Evolutionary conservation across 1,139 yeast genomes (phyloP).

Genomic region (Protomyces pachydermus): DNA sequence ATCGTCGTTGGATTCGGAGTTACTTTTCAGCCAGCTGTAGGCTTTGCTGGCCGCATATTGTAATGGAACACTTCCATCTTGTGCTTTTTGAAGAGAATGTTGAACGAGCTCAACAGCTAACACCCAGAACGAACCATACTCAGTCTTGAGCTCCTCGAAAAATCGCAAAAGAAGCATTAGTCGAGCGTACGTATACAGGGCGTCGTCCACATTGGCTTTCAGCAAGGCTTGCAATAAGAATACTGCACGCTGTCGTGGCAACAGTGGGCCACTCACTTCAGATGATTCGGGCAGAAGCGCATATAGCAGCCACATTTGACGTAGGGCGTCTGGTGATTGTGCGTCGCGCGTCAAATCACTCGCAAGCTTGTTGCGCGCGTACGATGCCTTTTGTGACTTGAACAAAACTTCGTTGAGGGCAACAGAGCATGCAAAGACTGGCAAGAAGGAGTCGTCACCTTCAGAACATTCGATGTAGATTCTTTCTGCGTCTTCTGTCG

Average conservation of each 20-base stretch:
- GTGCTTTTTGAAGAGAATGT: slow-evolving; percentile 32
- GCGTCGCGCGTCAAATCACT: slow-evolving; percentile 52
- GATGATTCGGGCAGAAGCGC: slow-evolving; percentile 44
- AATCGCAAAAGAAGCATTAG: slow-evolving; percentile 49
- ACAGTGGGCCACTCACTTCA: slow-evolving; percentile 39
- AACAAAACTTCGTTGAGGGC: slow-evolving; percentile 1
- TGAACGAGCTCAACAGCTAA: slow-evolving; percentile 32
- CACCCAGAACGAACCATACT: slow-evolving; percentile 35
- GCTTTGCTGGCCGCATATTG: slow-evolving; percentile 50
- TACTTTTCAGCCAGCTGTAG: slow-evolving; percentile 39
- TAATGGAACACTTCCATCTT: slow-evolving; percentile 44
- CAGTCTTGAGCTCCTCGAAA: slow-evolving; percentile 37
- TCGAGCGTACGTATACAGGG: slow-evolving; percentile 49
- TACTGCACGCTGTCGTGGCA: slow-evolving; percentile 52
- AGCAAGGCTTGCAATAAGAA: slow-evolving; percentile 32
- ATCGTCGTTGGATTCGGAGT: slow-evolving; percentile 37
- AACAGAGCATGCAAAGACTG: not conserved
- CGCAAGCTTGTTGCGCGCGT: slow-evolving; percentile 50
- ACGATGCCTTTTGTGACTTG: not conserved
- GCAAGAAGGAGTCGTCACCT: not conserved
- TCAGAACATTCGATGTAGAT: not conserved
- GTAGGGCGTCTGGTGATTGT: slow-evolving; percentile 46
- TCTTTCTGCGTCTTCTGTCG: not conserved
- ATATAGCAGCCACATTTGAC: slow-evolving; percentile 49
- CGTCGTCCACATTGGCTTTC: not conserved